These are phyloP conservation scores for Ophioceras dolichostomum DNA, from an alignment of 2,329 filamentous ascomycete genomes.

Conservation along the genomic window DNA sequence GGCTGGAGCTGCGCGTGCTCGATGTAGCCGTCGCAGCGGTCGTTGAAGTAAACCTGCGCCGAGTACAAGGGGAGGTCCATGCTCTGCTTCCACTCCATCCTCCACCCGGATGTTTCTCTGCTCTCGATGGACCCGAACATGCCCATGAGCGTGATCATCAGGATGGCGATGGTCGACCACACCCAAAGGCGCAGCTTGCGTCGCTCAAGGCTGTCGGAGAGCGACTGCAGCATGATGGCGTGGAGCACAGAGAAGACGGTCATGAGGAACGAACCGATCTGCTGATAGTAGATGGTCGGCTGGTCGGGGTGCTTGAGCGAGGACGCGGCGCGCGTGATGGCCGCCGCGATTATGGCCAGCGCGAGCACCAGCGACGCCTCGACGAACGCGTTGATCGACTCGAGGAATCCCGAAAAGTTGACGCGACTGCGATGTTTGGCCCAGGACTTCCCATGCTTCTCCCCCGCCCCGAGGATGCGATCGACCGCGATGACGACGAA, in stretches of 20 bases:
- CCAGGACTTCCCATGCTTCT: neutral
- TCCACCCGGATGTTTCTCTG: neutral
- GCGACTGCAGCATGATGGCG: conserved; percentile 9
- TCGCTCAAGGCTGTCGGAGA: conserved; percentile 6
- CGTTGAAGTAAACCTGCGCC: conserved; percentile 1
- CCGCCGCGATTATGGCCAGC: conserved; percentile 7
- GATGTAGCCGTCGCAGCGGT: neutral
- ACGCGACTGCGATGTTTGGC: neutral
- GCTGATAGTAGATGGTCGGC: conserved; percentile 8
- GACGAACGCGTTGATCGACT: conserved; percentile 8
- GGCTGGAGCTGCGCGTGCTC: neutral
- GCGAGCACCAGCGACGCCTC: conserved; percentile 10
- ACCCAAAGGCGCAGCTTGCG: conserved; percentile 8
- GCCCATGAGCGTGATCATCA: conserved; percentile 7
- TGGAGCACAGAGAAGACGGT: conserved; percentile 10
- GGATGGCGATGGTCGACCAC: conserved; percentile 10
- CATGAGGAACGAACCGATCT: conserved; percentile 10
- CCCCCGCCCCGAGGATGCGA: neutral
- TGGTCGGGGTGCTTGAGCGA: conserved; percentile 6
- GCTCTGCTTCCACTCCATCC: neutral
- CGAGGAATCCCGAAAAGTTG: conserved; percentile 4
- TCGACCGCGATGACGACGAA: conserved; percentile 6
- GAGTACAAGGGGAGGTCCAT: neutral
- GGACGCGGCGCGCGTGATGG: conserved; percentile 7
- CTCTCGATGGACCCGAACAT: conserved; percentile 7